Evolutionary conservation across 306 rosid genomes (phyloP), one percentile per base, ranked within the genome.

Genomic region (Begonia masoniana): DNA sequence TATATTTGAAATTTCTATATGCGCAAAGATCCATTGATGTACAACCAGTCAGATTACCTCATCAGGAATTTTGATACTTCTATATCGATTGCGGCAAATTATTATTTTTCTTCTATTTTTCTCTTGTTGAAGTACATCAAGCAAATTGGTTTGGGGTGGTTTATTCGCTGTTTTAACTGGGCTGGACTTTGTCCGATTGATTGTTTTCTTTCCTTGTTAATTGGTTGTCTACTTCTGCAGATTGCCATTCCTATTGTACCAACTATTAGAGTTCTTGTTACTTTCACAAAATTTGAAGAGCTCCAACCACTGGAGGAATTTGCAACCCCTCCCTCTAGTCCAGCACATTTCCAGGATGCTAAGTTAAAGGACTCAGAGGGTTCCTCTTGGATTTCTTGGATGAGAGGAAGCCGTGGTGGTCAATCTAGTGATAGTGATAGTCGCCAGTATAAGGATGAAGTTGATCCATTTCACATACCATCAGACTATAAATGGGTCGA

Each of bases 281-380:
- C 99, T 8, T 92, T 92, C 59, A 92, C 95, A 13, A 92, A 92
- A 67, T 92, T 92, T 65, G 99, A 92, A 78, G 99, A 92, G 83
- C 96, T 92, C 72, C 94, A 84, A 68, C 96, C 93, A 50, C 56
- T 62, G 57, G 99, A 92, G 81, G 99, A 92, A 70, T 92, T 92
- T 65, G 81, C 95, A 54, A 92, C 99, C 12, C 99, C 99, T 13
- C 93, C 83, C 50, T 92, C 99, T 46, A 92, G 99, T 71, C 96
- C 95, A 5, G 95, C 96, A 50, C 83, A 87, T 72, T 92, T 92
- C 71, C 87, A 86, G 74, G 99, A 87, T 68, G 79, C 89, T 15
- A 92, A 84, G 71, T 82, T 93, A 24, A 92, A 84, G 75, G 99
- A 92, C 55, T 61, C 89, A 9, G 96, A 92, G 59, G 84, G 84